Evolutionary conservation across 1,139 yeast species (phyloP), one percentile per base, ranked within the genome.

Genomic region (Yamadazyma conglobata): DNA sequence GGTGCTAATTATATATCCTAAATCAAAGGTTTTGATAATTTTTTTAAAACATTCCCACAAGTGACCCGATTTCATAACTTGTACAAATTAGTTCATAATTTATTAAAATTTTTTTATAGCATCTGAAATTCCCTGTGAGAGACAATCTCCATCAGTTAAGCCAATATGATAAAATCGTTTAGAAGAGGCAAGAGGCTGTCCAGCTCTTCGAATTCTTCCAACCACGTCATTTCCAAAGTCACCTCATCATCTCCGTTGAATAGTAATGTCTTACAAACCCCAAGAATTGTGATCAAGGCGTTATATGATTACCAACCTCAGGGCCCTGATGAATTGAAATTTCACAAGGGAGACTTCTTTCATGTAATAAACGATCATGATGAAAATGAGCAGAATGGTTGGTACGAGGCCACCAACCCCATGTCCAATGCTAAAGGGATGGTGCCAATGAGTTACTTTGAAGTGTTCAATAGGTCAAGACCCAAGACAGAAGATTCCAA

Each of bases 391-490:
- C 52, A 52, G 18, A 61, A 71, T 27, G 86, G 84, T 29, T 87
- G 94, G 91, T 86, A 78, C 48, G 91, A 87, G 49, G 97, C 95
- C 4, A 77, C 79, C 32, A 89, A 89, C 54, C 97, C 97, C 10
- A 77, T 85, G 37, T 74, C 84, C 10, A 77, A 81, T 44, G 60
- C 72, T 17, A 70, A 75, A 34, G 98, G 98, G 1, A 77, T 85
- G 76, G 97, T 91, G 2, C 97, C 97, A 3, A 79, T 79, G 28
- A 63, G 78, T 15, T 82, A 83, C 55, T 91, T 91, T 55, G 95
- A 88, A 57, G 80, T 78, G 11, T 79, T 88, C 43, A 79, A 79
- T 42, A 71, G 86, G 40, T 69, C 69, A 27, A 69, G 71, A 39
- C 75, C 63, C 37, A 41, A 34, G 10, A 42, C 54, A 10, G 38